Conservation (phyloP, 2,329 filamentous ascomycete species). For the Fusarium sambucinum region DNA sequence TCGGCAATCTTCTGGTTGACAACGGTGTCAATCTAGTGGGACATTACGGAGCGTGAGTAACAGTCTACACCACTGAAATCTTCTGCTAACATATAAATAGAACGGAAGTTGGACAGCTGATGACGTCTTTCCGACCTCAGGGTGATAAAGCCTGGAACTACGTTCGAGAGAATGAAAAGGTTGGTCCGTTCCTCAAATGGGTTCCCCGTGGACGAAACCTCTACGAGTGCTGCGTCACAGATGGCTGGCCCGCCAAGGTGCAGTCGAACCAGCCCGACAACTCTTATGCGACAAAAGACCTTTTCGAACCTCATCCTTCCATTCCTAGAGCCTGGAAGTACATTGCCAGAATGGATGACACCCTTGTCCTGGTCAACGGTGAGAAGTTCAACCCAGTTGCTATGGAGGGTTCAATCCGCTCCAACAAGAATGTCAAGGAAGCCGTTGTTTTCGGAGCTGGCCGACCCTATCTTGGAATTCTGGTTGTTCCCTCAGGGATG, state of each 20-base stretch:
- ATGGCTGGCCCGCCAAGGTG: slow-evolving; percentile 55
- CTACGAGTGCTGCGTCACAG: slow-evolving; percentile 54
- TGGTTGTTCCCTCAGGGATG: slow-evolving; percentile 62
- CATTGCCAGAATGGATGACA: slow-evolving; percentile 59
- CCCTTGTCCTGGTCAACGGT: slow-evolving; percentile 58
- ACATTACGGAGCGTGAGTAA: slow-evolving; percentile 66
- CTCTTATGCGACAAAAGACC: slow-evolving; percentile 58
- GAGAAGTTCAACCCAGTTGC: slow-evolving; percentile 60
- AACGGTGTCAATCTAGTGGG: slow-evolving; percentile 66
- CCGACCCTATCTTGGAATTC: slow-evolving; percentile 62
- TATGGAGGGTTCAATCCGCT: slow-evolving; percentile 65
- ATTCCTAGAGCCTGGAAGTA: slow-evolving; percentile 60
- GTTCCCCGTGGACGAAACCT: slow-evolving; percentile 37
- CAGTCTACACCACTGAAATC: background rate
- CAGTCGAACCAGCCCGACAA: slow-evolving; percentile 48
- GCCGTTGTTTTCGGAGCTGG: slow-evolving; percentile 68
- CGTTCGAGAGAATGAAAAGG: slow-evolving; percentile 48
- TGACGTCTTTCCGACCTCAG: slow-evolving; percentile 43
- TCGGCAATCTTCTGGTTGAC: slow-evolving; percentile 65
- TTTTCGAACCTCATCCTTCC: slow-evolving; percentile 56
- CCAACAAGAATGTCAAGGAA: slow-evolving; percentile 64
- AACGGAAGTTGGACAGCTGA: slow-evolving; percentile 46
- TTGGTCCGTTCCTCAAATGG: slow-evolving; percentile 24
- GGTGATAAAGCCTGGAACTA: slow-evolving; percentile 47
- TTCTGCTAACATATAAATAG: background rate